A percentile compares a stretch with the other conserved stretches of the same genome.
Conservation (phyloP, 2,329 filamentous ascomycete genomes). For the Herpotrichia juniperi region DNA sequence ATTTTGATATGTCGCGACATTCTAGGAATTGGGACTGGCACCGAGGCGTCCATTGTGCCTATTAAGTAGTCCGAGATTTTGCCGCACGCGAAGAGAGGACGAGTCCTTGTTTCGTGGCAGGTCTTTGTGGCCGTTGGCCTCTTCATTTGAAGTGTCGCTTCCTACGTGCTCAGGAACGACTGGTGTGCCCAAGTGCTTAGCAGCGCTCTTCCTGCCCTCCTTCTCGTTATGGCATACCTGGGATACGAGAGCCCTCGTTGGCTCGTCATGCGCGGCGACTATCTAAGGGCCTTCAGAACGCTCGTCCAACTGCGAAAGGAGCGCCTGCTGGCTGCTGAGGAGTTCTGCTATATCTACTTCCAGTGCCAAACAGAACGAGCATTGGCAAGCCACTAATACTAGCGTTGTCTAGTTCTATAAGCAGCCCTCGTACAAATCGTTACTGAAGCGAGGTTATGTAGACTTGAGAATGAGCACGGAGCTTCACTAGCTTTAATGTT, state of each 20-base stretch:
- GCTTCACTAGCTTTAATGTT: no score
- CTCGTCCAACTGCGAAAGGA: slow-evolving; percentile 1
- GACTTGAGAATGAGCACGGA: no score
- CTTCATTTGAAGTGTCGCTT: neutral
- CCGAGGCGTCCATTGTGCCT: slow-evolving; percentile 1
- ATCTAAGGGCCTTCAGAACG: neutral
- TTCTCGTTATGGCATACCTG: neutral
- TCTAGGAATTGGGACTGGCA: slow-evolving; percentile 4
- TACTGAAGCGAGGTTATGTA: no score
- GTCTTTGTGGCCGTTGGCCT: neutral
- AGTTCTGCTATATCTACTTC: slow-evolving; percentile 7
- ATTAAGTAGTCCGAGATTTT: slow-evolving; percentile 3
- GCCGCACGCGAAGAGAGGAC: slow-evolving; percentile 1
- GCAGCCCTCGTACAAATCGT: no score
- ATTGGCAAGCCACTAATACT: neutral
- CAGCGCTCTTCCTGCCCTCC: slow-evolving; percentile 3
- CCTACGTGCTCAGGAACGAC: neutral
- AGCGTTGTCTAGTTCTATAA: no score
- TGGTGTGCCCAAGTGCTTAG: slow-evolving; percentile 3
- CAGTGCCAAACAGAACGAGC: slow-evolving; percentile 5
- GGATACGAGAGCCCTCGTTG: slow-evolving; percentile 4
- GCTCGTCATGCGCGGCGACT: slow-evolving; percentile 2
- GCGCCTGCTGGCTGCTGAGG: slow-evolving; percentile 1
- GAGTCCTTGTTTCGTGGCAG: slow-evolving; percentile 8
- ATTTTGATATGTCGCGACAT: neutral